Conservation (phyloP, 768 basidiomycete species). For the Lactarius vividus region DNA sequence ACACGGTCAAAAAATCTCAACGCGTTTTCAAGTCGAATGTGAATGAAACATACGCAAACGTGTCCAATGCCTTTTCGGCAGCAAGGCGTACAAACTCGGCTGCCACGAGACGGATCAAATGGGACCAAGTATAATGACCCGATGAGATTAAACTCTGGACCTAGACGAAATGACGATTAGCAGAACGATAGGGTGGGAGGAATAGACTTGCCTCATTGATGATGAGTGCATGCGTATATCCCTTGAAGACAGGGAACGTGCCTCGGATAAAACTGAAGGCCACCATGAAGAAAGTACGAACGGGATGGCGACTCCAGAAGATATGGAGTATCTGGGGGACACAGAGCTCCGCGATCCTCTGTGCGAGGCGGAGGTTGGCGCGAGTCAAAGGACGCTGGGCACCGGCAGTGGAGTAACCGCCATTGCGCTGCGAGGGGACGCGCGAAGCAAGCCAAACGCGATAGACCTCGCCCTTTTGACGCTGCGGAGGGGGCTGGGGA, state of each 20-base stretch:
- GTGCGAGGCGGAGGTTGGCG: slow-evolving; percentile 56
- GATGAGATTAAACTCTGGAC: slow-evolving; percentile 68
- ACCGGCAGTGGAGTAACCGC: slow-evolving; percentile 48
- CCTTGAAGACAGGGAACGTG: slow-evolving; percentile 76
- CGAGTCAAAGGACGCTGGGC: slow-evolving; percentile 62
- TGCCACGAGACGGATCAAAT: slow-evolving; percentile 54
- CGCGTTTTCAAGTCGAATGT: background rate
- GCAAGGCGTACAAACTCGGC: slow-evolving; percentile 64
- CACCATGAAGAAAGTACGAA: slow-evolving; percentile 70
- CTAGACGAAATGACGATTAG: slow-evolving; percentile 38
- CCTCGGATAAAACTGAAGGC: slow-evolving; percentile 68
- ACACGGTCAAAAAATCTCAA: slow-evolving; percentile 26
- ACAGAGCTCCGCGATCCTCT: slow-evolving; percentile 50
- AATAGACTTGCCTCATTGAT: slow-evolving; percentile 67
- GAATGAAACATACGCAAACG: slow-evolving; percentile 59
- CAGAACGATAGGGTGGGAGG: background rate
- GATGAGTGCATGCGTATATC: slow-evolving; percentile 83
- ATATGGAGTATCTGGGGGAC: slow-evolving; percentile 52
- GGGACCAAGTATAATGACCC: slow-evolving; percentile 67
- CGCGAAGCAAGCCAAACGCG: slow-evolving; percentile 34
- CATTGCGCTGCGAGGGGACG: slow-evolving; percentile 16
- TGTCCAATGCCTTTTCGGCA: slow-evolving; percentile 63
- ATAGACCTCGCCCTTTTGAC: slow-evolving; percentile 25
- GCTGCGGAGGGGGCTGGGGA: background rate
- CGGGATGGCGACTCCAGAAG: slow-evolving; percentile 58